phyloP scores from a whole-genome alignment of 139 green algal species.

The Axilococcus clingmanii region DNA sequence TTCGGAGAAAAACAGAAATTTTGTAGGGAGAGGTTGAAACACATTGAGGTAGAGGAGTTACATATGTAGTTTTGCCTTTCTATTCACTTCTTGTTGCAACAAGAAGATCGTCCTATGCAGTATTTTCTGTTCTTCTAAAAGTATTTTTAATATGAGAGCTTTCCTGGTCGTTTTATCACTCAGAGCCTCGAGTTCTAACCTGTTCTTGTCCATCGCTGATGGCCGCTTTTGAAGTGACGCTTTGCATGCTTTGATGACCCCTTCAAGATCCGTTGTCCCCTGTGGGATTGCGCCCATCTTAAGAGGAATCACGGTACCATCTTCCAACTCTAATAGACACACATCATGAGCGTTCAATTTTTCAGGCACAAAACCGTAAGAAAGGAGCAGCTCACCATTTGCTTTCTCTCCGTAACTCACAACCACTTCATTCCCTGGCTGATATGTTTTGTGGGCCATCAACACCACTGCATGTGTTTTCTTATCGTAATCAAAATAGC shows the following conservation, averaged over 20 bases:
- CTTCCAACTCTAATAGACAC: slow-evolving; percentile 39
- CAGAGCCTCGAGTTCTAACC: background rate
- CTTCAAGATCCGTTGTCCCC: slow-evolving; percentile 25
- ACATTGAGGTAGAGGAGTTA: background rate
- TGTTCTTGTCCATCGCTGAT: background rate
- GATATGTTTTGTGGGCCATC: slow-evolving; percentile 33
- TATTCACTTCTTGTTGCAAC: slow-evolving; percentile 24
- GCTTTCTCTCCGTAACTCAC: slow-evolving; percentile 46
- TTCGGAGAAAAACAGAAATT: slow-evolving; percentile 9
- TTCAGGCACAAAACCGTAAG: slow-evolving; percentile 54
- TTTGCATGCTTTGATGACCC: slow-evolving; percentile 18
- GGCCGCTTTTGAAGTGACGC: background rate
- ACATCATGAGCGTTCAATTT: slow-evolving; percentile 45
- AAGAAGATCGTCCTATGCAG: slow-evolving; percentile 32
- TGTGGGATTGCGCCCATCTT: slow-evolving; percentile 27
- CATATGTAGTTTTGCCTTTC: slow-evolving; percentile 3
- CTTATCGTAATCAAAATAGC: slow-evolving; percentile 29
- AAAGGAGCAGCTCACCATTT: slow-evolving; percentile 46
- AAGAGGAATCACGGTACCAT: slow-evolving; percentile 33
- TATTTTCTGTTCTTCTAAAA: slow-evolving; percentile 37
- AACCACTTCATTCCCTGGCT: slow-evolving; percentile 40
- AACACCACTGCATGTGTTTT: slow-evolving; percentile 33
- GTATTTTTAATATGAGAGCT: slow-evolving; percentile 15
- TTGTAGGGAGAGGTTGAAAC: slow-evolving; percentile 2
- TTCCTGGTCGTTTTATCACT: background rate